Base-by-base conservation (phyloP, 495 filamentous ascomycete genomes). In the Durotheca rogersii region DNA sequence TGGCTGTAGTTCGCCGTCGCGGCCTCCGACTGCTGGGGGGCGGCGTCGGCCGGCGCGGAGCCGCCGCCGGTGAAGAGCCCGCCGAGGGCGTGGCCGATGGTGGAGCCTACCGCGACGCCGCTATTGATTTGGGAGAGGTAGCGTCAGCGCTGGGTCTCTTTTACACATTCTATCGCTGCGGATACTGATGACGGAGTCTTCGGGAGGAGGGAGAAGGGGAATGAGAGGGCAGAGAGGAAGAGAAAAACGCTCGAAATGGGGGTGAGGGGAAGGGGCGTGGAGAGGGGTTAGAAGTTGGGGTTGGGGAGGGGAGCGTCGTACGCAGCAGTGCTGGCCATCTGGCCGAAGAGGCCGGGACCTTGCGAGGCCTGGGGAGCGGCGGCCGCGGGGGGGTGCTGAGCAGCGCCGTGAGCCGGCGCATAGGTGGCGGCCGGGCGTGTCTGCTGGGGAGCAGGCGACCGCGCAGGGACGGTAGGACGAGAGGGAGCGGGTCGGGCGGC, bases 71-170 rank as follows among this genome's bases (percentile, higher is more conserved):
- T 67, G 55, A 92, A 95, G 64, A 89, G 71, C 47, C 88, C 87
- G 64, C 90, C 89, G 70, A 97, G 81, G 53, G 89, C 90, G 73
- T 97, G 91, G 65, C 93, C 93, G 73, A 98, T 88, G 16, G 89
- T 87, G 41, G 89, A 93, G 51, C 93, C 93, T 46, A 97, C 84
- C 47, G 92, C 93, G 51, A 96, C 93, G 82, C 93, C 93, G 64
- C 90, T 96, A 58, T 49, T 35, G 38, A n/a, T 0, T 17, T 5
- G 9, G 9, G 4, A 27, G 4, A 27, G 23, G 4, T 27, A 27
- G 23, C 23, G 9, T 27, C 9, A 2, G 14, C 29, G 62, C 66
- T 57, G 62, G 50, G 34, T 17, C 4, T 11, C 1, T 4, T 33
- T 10, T 41, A 32, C 43, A 2, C 7, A 7, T 16, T 29, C 10